phyloP scores from a whole-genome alignment of 306 rosid genomes.

The cucumber (Cucumis sativus) region Cucumber_9930_V3 NC_026657.2:37416001-37416500 shows the following conservation, averaged over 20 bases:
- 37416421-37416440: neutral
- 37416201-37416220: neutral
- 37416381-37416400: too few species aligned
- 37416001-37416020: too few species aligned
- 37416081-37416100: constrained; percentile 2
- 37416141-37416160: neutral
- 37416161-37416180: neutral
- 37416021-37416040: neutral
- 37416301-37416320: neutral
- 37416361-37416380: too few species aligned
- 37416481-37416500: neutral
- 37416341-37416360: neutral
- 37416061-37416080: neutral
- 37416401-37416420: neutral
- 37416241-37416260: too few species aligned
- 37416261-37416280: too few species aligned
- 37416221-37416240: neutral
- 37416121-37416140: neutral
- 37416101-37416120: constrained; percentile 1
- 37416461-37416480: neutral
- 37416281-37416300: neutral
- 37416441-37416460: neutral
- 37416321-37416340: too few species aligned
- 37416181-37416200: neutral
- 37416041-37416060: constrained; percentile 2